Evolutionary conservation across 2,329 filamentous ascomycete species (phyloP), one percentile per base, ranked within the genome.

Genomic region (Diaporthe velutina): DNA sequence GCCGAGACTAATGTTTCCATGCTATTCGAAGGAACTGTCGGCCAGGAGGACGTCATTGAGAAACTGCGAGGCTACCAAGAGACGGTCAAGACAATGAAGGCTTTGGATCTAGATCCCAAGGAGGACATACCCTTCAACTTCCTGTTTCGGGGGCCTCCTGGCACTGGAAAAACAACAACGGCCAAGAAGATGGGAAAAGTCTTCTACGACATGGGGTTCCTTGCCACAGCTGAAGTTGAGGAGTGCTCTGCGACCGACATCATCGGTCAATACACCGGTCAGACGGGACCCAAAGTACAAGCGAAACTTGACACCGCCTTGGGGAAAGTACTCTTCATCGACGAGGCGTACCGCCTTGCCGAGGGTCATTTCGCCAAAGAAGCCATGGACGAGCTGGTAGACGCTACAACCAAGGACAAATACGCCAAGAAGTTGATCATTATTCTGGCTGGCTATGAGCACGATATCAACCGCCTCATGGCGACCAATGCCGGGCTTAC

Each of bases 131-230:
- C 92, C 0, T 93, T 93, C 80, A 93, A 89, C 75, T 94, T 94
- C 77, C 78, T 95, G 0, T 95, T 95, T 82, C 87, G 90, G 0
- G 93, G 93, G 0, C 90, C 90, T 10, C 78, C 79, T 3, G 78
- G 78, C 2, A 95, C 93, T 0, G 94, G 93, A 0, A 95, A 95
- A 79, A 95, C 93, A 0, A 92, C 91, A 0, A 94, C 86, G 0
- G 94, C 94, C 0, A 84, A 88, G n/a, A 93, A 92, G 76, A 94
- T 96, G 88, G 93, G 93, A 4, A 89, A 76, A 48, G 74, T 76
- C 38, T 76, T 90, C 79, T 95, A 94, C 79, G 91, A 95, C 77
- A 90, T 95, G 87, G 93, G 93, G 0, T 89, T 95, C 45, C 83
- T 96, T 0, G 83, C 89, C 0, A 85, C 85, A 0, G 87, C 86